Conservation (phyloP, 352 stramenopile species). For the Phytopythium helicoides region DNA sequence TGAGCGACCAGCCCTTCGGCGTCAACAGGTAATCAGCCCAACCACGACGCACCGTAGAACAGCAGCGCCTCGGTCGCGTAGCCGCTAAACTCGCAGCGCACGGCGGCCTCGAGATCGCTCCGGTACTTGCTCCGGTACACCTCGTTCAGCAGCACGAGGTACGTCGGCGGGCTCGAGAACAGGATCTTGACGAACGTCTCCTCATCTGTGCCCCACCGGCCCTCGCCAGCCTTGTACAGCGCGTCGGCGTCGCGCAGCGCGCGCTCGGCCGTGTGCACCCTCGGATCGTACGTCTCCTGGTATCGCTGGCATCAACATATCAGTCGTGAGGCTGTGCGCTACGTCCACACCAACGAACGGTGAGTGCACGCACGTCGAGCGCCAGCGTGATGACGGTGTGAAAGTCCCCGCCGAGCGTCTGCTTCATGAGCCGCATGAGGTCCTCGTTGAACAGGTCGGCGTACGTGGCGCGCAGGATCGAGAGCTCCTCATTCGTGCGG, state of each 20-base stretch:
- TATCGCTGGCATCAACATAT: conserved; percentile 13
- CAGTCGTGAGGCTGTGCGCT: not conserved
- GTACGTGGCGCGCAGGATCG: conserved; percentile 72
- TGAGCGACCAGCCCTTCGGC: conserved; percentile 1
- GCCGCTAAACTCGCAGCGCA: conserved; percentile 67
- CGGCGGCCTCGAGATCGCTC: conserved; percentile 48
- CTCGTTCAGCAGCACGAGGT: conserved; percentile 56
- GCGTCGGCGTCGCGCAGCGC: conserved; percentile 54
- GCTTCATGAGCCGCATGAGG: conserved; percentile 57
- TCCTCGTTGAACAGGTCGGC: conserved; percentile 78
- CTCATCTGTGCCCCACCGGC: conserved; percentile 75
- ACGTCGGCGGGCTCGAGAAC: conserved; percentile 55
- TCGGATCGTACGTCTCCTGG: conserved; percentile 41
- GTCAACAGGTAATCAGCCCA: not conserved
- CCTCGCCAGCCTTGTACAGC: conserved; percentile 70
- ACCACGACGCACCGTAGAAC: conserved; percentile 45
- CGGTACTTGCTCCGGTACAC: conserved; percentile 71
- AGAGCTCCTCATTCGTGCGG: conserved; percentile 70
- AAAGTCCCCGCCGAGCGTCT: conserved; percentile 67
- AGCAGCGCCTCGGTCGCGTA: conserved; percentile 56
- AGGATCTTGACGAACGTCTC: conserved; percentile 58
- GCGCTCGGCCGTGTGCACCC: conserved; percentile 53
- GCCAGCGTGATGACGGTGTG: conserved; percentile 60
- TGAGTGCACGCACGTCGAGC: conserved; percentile 47
- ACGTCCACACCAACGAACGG: not conserved